phyloP scores from a whole-genome alignment of 208 protist genomes.

The Leishmania amazonensis region DNA sequence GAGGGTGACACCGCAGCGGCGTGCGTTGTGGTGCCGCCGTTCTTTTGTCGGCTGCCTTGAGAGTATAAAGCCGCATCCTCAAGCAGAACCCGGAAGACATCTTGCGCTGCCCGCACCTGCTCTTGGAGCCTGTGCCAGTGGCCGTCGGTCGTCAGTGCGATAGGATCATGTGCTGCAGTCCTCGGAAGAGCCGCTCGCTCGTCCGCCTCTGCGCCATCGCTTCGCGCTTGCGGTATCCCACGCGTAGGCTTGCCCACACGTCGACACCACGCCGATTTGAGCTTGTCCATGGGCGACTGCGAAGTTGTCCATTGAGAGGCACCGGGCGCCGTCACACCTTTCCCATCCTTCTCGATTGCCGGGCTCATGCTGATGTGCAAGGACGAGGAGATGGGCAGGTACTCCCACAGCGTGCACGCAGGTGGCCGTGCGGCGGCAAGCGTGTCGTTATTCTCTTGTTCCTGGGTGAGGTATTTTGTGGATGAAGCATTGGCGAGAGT shows the following conservation, averaged over 20 bases:
- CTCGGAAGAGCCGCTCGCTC: not conserved
- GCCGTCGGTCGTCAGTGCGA: not conserved
- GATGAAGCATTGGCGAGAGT: not conserved
- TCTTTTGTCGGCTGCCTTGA: not conserved
- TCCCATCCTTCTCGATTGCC: not conserved
- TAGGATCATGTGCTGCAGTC: slow-evolving; percentile 1
- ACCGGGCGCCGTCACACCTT: not conserved
- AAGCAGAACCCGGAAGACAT: not conserved
- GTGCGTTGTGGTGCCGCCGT: not conserved
- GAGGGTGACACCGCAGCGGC: not conserved
- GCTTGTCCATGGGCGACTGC: not conserved
- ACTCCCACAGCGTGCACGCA: slow-evolving; percentile 27
- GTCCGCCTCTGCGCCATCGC: not conserved
- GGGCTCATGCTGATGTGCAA: not conserved
- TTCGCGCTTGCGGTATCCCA: not conserved
- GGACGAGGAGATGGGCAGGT: not conserved
- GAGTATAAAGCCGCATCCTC: not conserved
- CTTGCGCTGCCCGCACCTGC: not conserved
- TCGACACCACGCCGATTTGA: not conserved
- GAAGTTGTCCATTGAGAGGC: not conserved
- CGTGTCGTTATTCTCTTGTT: not conserved
- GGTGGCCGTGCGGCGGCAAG: too few species aligned
- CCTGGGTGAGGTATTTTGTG: not conserved
- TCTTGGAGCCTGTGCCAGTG: slow-evolving; percentile 4
- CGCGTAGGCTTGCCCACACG: not conserved